Evolutionary conservation across 305 asterid species (phyloP).

Genomic region (Fraxinus nigra): DNA sequence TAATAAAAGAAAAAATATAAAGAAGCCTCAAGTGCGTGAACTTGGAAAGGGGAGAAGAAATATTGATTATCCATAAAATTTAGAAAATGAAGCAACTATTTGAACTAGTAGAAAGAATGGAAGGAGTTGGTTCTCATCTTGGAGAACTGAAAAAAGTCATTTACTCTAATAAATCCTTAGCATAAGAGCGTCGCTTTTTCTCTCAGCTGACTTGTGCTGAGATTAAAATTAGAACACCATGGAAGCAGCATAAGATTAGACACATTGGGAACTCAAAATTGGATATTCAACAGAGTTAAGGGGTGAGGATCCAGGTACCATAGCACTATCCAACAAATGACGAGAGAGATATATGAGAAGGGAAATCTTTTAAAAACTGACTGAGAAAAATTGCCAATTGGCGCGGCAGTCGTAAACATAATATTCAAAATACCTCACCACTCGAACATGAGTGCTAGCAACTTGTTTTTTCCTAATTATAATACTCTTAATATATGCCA

Average conservation of each 20-base stretch:
- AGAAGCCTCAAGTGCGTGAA: conserved; percentile 9
- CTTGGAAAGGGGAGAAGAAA: conserved; percentile 4
- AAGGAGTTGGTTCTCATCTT: neutral
- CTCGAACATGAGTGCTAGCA: neutral
- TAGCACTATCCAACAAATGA: neutral
- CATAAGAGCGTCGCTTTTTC: neutral
- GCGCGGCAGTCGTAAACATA: neutral
- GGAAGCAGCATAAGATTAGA: neutral
- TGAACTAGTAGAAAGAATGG: neutral
- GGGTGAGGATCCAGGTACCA: neutral
- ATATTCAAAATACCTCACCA: neutral
- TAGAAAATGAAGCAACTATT: neutral
- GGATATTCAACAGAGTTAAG: neutral
- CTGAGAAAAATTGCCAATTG: neutral
- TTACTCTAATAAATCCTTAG: neutral
- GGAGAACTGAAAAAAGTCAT: neutral
- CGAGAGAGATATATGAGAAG: neutral
- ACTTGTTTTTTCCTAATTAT: neutral
- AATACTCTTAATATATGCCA: neutral
- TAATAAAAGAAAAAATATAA: neutral
- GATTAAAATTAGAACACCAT: neutral
- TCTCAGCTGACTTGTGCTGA: neutral
- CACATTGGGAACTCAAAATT: neutral
- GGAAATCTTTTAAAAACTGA: neutral
- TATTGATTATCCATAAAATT: neutral